phyloP scores from a whole-genome alignment of 176 grass and related monocot genomes.

The Triticum monococcum region DNA sequence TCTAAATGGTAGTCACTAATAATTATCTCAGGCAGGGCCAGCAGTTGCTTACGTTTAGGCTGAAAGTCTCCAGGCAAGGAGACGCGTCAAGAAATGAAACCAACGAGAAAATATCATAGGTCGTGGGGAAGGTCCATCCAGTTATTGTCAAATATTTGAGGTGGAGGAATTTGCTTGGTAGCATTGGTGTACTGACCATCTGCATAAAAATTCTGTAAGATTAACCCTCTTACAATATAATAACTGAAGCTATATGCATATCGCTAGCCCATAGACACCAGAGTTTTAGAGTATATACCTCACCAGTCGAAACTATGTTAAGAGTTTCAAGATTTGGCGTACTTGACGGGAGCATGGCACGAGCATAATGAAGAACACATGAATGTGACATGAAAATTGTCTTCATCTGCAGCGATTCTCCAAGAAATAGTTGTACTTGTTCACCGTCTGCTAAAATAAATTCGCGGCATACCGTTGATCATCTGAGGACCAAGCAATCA shows the following conservation, averaged over 20 bases:
- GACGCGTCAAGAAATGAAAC: background rate
- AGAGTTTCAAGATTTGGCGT: background rate
- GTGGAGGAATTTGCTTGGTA: slow-evolving; percentile 5
- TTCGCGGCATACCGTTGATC: too few species aligned
- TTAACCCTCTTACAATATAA: background rate
- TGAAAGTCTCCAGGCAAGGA: slow-evolving; percentile 11
- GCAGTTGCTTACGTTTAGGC: background rate
- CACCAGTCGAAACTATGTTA: background rate
- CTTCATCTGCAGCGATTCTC: background rate
- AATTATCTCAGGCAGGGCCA: background rate
- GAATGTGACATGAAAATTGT: background rate
- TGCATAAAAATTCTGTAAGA: background rate
- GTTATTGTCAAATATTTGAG: background rate
- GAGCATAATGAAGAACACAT: background rate
- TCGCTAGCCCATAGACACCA: background rate
- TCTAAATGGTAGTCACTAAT: too few species aligned
- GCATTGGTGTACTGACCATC: background rate
- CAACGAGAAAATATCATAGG: background rate
- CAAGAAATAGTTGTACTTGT: background rate
- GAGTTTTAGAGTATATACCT: slow-evolving; percentile 3
- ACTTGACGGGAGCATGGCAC: background rate
- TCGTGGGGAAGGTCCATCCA: background rate
- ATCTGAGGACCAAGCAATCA: too few species aligned
- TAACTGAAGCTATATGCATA: too few species aligned
- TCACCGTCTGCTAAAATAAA: too few species aligned